A percentile compares a stretch with the other conserved stretches of the same genome.
Conservation (phyloP, 164 flowering plant species). For the Warburgia ugandensis region DNA sequence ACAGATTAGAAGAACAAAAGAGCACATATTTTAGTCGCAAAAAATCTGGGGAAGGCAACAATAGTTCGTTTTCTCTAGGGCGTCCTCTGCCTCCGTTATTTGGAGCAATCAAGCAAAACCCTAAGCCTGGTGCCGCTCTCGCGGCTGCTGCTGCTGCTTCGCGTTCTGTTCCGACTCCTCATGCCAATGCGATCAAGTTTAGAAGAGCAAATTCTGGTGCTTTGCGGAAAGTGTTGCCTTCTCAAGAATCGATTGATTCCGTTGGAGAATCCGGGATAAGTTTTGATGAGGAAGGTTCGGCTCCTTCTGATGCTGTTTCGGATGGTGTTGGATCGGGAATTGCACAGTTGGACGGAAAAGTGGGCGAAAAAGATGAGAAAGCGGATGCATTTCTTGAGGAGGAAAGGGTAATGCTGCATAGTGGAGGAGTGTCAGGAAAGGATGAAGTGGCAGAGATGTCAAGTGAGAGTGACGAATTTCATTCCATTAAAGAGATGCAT, state of each 20-base stretch:
- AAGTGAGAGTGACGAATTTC: slow-evolving; percentile 4
- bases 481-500: not conserved
- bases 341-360: slow-evolving; percentile 6
- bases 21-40: slow-evolving; percentile 9
- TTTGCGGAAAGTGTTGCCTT: slow-evolving; percentile 1
- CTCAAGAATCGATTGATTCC: slow-evolving; percentile 7
- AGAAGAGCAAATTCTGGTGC: slow-evolving; percentile 36
- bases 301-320: slow-evolving; percentile 1
- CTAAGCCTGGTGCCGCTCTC: not conserved
- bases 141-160: slow-evolving; percentile 58
- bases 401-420: slow-evolving; percentile 1
- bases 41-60: slow-evolving; percentile 20
- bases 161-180: slow-evolving; percentile 61
- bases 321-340: slow-evolving; percentile 9
- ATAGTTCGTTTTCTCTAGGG: slow-evolving; percentile 18
- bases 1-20: slow-evolving; percentile 5
- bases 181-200: slow-evolving; percentile 78
- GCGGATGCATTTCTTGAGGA: not conserved
- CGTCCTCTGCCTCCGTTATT: slow-evolving; percentile 8
- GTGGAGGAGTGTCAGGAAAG: slow-evolving; percentile 2
- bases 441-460: slow-evolving; percentile 9
- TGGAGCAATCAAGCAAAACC: not conserved
- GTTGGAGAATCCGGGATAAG: slow-evolving; percentile 7
- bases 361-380: slow-evolving; percentile 3
- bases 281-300: slow-evolving; percentile 7